These are phyloP conservation scores for Blepharisma undulans DNA, from an alignment of 169 alveolate genomes.

Conservation along the genomic window DNA sequence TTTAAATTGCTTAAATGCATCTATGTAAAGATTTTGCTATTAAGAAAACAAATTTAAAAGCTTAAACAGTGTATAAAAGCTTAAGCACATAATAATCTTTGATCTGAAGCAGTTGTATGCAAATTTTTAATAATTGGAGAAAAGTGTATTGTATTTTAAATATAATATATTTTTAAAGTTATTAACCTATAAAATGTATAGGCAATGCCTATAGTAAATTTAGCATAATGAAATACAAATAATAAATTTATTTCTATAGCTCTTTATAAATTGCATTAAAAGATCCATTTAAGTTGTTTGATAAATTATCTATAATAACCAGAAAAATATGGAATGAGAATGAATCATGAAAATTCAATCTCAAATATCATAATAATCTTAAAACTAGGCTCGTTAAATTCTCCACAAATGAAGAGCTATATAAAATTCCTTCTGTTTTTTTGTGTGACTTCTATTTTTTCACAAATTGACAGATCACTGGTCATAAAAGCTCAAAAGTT, in stretches of 20 bases:
- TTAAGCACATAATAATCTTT: too few species aligned
- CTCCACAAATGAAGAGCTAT: not conserved
- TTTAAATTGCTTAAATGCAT: too few species aligned
- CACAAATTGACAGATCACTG: not conserved
- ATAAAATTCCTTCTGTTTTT: not conserved
- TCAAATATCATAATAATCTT: not conserved
- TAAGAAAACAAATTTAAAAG: too few species aligned
- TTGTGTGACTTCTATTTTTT: not conserved
- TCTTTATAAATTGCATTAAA: not conserved
- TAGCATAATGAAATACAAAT: too few species aligned
- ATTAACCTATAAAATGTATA: too few species aligned
- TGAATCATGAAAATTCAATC: not conserved
- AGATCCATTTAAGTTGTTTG: not conserved
- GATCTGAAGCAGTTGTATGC: too few species aligned
- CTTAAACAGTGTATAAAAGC: too few species aligned
- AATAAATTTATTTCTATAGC: not conserved
- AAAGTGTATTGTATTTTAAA: too few species aligned
- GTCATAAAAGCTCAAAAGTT: not conserved
- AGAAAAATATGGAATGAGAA: not conserved
- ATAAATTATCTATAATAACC: not conserved
- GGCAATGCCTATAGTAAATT: too few species aligned
- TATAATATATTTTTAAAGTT: too few species aligned
- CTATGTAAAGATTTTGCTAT: too few species aligned
- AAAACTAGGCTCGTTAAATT: not conserved
- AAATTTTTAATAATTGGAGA: too few species aligned